Percentiles rank a stretch among this genome's conserved stretches.
phyloP scores from a whole-genome alignment of 1,284 basidiomycete species.

The Macrocystidia cucumis region DNA sequence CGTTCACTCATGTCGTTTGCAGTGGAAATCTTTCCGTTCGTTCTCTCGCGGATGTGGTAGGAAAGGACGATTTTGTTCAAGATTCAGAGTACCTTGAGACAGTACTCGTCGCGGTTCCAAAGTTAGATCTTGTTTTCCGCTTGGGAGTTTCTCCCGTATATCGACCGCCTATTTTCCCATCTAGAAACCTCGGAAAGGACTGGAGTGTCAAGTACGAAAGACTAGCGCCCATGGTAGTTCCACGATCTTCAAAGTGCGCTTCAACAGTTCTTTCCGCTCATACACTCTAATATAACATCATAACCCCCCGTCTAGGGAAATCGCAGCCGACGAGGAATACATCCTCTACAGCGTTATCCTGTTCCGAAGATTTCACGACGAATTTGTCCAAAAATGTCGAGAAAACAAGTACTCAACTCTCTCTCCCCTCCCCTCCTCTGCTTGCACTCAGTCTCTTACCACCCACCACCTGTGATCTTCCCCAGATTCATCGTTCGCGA shows the following conservation, averaged over 20 bases:
- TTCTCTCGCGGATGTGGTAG: constrained; percentile 82
- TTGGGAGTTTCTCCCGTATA: too few relatives aligned
- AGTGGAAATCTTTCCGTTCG: constrained; percentile 93
- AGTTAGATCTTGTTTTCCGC: too few relatives aligned
- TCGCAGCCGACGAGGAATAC: constrained; percentile 87
- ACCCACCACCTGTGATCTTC: too few relatives aligned
- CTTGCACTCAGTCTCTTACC: constrained; percentile 5
- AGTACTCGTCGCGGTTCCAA: constrained; percentile 90
- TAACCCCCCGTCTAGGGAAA: too few relatives aligned
- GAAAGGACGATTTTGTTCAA: constrained; percentile 74
- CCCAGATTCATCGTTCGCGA: constrained; percentile 84
- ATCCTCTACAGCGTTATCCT: constrained; percentile 84
- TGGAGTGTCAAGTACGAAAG: constrained; percentile 92
- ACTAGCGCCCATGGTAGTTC: constrained; percentile 87
- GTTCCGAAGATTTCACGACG: constrained; percentile 89
- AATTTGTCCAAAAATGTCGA: constrained; percentile 90
- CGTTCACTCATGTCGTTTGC: constrained; percentile 10
- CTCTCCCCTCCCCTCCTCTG: background rate
- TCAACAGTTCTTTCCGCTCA: constrained; percentile 5
- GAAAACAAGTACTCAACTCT: constrained; percentile 75
- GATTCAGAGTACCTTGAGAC: constrained; percentile 95
- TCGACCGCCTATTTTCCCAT: too few relatives aligned
- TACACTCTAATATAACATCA: constrained; percentile 26
- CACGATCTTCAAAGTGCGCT: constrained; percentile 79
- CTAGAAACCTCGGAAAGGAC: constrained; percentile 77